Base-by-base conservation (phyloP, 345 rosid species). In the Camelina laxa region DNA sequence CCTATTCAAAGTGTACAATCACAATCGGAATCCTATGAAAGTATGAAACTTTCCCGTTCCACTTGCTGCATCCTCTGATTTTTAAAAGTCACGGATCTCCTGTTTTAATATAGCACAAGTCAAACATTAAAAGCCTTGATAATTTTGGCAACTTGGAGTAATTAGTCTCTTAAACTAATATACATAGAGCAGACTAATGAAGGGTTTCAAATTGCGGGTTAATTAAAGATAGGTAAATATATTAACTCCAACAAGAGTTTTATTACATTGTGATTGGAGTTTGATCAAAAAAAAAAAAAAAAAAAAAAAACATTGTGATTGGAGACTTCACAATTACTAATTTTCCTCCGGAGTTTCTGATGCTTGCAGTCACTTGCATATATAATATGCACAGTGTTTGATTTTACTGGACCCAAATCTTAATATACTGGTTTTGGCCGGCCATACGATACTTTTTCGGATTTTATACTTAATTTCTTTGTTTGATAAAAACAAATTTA, bases 41-140 rank as follows among this genome's bases (percentile, higher is more conserved):
- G 49, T 54, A 69, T n/a, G 58, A 61, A 53, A 60, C 31, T 61
- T 75, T 69, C 17, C 58, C 13, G 63, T 24, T 69, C 74, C 68
- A 51, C 69, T 60, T 68, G 27, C 11, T 50, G 79, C 65, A 75
- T 61, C 69, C 39, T 41, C 64, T 44, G 63, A 67, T 50, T 59
- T 58, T 57, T 27, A 2, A 59, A 60, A 50, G 54, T 72, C 79
- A 75, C 73, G 79, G 79, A 59, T 59, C 55, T 59, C 73, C 55
- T 53, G 62, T 67, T 69, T 68, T 41, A 44, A 60, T 58, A 61
- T 53, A 7, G 41, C 63, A 22, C 9, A 68, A 60, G 74, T 75
- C 74, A 75, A 69, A 60, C 79, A 69, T 68, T 69, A 27, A 75
- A 49, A 49, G 67, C 75, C 60, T 71, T 41, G 10, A 59, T 59